Percentiles rank a stretch among this genome's conserved stretches.
Evolutionary conservation across 2,329 filamentous ascomycete genomes (phyloP).

Genomic region (Claviceps purpurea): DNA sequence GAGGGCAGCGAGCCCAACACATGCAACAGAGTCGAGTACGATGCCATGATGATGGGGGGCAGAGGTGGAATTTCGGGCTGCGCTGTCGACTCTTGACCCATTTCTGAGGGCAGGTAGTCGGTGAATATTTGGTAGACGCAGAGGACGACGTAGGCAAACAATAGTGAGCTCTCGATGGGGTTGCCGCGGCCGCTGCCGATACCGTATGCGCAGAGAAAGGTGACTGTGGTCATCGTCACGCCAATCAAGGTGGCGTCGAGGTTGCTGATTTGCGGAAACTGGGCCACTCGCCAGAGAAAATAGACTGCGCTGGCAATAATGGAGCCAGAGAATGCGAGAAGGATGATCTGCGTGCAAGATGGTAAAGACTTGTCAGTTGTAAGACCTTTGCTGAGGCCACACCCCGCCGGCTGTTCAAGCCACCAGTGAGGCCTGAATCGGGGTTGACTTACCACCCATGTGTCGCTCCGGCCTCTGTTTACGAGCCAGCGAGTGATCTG

Average conservation of each 20-base stretch:
- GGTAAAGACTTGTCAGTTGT: too few species aligned
- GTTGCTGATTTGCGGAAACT: constrained; percentile 86
- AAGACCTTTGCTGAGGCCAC: too few species aligned
- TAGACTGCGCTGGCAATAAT: constrained; percentile 90
- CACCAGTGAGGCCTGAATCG: too few species aligned
- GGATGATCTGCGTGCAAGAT: constrained; percentile 50
- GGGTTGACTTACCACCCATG: constrained; percentile 69
- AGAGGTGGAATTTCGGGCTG: constrained; percentile 93
- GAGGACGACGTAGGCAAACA: constrained; percentile 96
- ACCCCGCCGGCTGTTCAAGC: too few species aligned
- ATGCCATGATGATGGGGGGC: constrained; percentile 95
- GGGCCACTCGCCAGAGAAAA: constrained; percentile 89
- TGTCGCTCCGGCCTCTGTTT: constrained; percentile 84
- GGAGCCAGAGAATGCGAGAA: constrained; percentile 77
- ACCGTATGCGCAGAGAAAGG: constrained; percentile 87
- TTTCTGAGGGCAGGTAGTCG: constrained; percentile 79
- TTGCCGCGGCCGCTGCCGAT: constrained; percentile 91
- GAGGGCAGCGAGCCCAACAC: constrained; percentile 71
- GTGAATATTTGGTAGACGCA: constrained; percentile 99
- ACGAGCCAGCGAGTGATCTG: constrained; percentile 93
- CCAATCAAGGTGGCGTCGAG: constrained; percentile 88
- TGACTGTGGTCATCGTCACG: constrained; percentile 78
- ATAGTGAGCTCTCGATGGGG: constrained; percentile 82
- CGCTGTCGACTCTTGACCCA: constrained; percentile 33
- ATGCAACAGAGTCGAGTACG: constrained; percentile 82